Evolutionary conservation across 2,329 filamentous ascomycete species (phyloP).

Genomic region (Cryphonectria parasitica): DNA sequence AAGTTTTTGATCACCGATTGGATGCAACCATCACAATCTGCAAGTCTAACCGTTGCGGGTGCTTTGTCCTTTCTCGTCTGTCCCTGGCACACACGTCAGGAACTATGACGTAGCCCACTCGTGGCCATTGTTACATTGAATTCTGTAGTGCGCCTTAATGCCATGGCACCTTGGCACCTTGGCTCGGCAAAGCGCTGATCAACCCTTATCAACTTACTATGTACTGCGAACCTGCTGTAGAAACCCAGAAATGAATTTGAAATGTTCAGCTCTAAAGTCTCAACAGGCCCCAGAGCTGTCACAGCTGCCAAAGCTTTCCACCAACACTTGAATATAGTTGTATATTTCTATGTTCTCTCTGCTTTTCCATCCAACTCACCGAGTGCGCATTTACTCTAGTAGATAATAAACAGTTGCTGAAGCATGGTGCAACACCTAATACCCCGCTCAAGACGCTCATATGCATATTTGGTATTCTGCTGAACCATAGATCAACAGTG

Average conservation of each 20-base stretch:
- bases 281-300: background rate
- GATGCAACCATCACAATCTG: slow-evolving; percentile 7
- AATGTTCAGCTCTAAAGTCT: background rate
- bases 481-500: background rate
- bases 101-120: slow-evolving; percentile 6
- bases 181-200: background rate
- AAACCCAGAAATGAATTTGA: background rate
- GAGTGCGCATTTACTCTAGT: background rate
- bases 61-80: background rate
- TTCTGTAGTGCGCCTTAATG: background rate
- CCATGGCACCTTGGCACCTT: background rate
- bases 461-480: background rate
- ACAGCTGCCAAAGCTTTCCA: background rate
- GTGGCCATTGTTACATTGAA: background rate
- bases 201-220: background rate
- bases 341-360: background rate
- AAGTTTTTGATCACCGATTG: background rate
- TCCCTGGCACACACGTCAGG: background rate
- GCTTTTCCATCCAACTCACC: background rate
- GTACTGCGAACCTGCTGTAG: background rate
- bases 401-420: background rate
- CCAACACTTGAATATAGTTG: background rate
- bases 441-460: background rate
- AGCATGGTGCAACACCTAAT: background rate
- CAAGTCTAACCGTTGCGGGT: background rate